phyloP scores from a whole-genome alignment of 495 filamentous ascomycete genomes.

The Saxophila tyrrhenica region DNA sequence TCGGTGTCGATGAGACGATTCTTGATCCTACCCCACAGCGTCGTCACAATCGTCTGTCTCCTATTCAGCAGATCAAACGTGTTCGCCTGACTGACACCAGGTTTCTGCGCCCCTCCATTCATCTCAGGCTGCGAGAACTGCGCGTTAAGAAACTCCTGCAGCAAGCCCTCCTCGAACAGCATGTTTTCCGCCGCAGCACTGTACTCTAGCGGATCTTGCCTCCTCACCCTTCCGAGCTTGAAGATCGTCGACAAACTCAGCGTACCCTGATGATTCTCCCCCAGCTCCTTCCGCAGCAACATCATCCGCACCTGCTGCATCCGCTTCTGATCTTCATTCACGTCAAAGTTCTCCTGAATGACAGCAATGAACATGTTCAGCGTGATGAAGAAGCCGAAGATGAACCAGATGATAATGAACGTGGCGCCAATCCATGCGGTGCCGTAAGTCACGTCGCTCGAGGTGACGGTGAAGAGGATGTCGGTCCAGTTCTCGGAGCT shows the following conservation, averaged over 20 bases:
- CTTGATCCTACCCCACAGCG: slow-evolving; percentile 1
- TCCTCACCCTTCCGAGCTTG: slow-evolving; percentile 56
- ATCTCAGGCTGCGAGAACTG: slow-evolving; percentile 21
- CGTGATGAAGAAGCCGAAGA: slow-evolving; percentile 88
- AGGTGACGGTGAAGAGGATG: slow-evolving; percentile 73
- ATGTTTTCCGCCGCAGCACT: slow-evolving; percentile 82
- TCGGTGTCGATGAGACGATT: slow-evolving; percentile 41
- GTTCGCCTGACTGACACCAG: not conserved
- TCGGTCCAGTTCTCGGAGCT: slow-evolving; percentile 94
- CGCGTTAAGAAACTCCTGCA: slow-evolving; percentile 88
- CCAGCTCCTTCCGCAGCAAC: slow-evolving; percentile 79
- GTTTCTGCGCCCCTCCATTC: slow-evolving; percentile 17
- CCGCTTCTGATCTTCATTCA: slow-evolving; percentile 98
- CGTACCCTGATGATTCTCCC: slow-evolving; percentile 43
- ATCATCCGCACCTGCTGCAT: slow-evolving; percentile 92
- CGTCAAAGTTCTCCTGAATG: slow-evolving; percentile 98
- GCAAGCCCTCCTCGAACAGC: slow-evolving; percentile 89
- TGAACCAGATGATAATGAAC: slow-evolving; percentile 92
- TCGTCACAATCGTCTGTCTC: not conserved
- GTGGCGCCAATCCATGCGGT: slow-evolving; percentile 91
- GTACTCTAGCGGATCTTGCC: slow-evolving; percentile 76
- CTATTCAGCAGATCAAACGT: slow-evolving; percentile 1
- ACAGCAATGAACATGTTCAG: slow-evolving; percentile 99
- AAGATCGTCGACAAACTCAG: slow-evolving; percentile 83
- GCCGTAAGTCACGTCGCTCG: slow-evolving; percentile 44